A percentile compares a stretch with the other conserved stretches of the same genome.
Evolutionary conservation across 176 grass and related monocot genomes (phyloP).

Genomic region (Lolium rigidum): DNA sequence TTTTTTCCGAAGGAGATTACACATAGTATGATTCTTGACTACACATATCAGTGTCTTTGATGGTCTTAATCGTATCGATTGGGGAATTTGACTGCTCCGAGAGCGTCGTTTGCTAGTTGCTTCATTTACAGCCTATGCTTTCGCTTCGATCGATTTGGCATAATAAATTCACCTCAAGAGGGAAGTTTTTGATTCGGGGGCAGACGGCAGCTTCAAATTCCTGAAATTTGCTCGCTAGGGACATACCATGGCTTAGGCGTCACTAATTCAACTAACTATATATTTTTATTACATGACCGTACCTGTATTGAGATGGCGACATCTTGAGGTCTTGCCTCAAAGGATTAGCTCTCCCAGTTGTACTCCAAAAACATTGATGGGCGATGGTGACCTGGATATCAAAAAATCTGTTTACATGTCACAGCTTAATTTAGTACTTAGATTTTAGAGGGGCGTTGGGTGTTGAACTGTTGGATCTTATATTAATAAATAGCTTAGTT

Average conservation of each 20-base stretch:
- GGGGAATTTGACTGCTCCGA: no score
- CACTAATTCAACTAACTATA: not conserved
- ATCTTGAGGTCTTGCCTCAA: not conserved
- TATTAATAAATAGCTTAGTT: not conserved
- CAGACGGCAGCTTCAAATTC: no score
- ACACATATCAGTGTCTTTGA: no score
- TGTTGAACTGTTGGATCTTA: conserved; percentile 20
- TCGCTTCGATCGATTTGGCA: conserved; percentile 21
- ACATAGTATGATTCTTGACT: no score
- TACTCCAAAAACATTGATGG: not conserved
- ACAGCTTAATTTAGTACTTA: not conserved
- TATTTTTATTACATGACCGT: not conserved
- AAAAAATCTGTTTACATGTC: not conserved
- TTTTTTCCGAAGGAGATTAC: no score
- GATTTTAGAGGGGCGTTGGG: not conserved
- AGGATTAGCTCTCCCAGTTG: not conserved
- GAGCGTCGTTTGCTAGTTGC: no score
- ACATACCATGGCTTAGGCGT: not conserved
- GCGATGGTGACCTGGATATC: conserved; percentile 19
- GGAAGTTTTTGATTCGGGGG: not conserved
- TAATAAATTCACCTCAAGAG: not conserved
- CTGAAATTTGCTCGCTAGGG: not conserved
- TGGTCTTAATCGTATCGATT: no score
- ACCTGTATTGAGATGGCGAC: not conserved
- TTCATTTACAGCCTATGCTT: not conserved